Evolutionary conservation across 1,284 basidiomycete genomes (phyloP), one percentile per base, ranked within the genome.

Genomic region (Jaminaea rosea): DNA sequence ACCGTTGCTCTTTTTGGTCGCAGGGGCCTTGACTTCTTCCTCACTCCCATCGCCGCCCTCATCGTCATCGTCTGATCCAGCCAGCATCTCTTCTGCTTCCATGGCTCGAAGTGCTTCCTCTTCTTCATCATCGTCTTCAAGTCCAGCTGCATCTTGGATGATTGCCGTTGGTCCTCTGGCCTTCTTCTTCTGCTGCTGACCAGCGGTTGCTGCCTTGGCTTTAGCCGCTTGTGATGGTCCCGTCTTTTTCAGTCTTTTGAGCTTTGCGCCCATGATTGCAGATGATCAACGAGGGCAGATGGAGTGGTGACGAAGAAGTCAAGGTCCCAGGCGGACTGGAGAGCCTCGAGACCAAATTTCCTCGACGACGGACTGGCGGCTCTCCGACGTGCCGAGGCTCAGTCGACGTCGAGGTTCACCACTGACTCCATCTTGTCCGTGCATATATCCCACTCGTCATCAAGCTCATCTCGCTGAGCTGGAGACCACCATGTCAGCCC

Each of bases 61-160:
- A 21, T 13, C 19, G n/a, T 47, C 46, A 29, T n/a, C 17, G 28
- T 31, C 27, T 9, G 17, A 19, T 13, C 46, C 46, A 21, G 13
- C 46, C 17, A 23, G 28, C 46, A 47, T 47, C n/a, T 47, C 46
- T 15, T 47, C 26, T 4, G 46, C 46, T 8, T 36, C 46, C 11
- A 47, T 11, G 26, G 46, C 46, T n/a, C 28, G 28, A 7, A 13
- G 27, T 3, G 34, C 9, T 5, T 47, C 27, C 32, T 47, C 46
- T 11, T 47, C 46, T 15, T 21, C 46, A 10, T 31, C 28, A 9
- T 34, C 24, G 3, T 47, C 46, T 29, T 46, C 31, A 11, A 11
- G 26, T 4, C 28, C 44, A 26, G 23, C 28, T 23, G 44, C 39
- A 42, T 42, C 39, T n/a, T 11, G 11, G 19, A 42, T 42, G 19